Percentiles rank a stretch among this genome's conserved stretches.
Evolutionary conservation across 2,329 filamentous ascomycete species (phyloP).

Genomic region (Dichotomopilus funicola): DNA sequence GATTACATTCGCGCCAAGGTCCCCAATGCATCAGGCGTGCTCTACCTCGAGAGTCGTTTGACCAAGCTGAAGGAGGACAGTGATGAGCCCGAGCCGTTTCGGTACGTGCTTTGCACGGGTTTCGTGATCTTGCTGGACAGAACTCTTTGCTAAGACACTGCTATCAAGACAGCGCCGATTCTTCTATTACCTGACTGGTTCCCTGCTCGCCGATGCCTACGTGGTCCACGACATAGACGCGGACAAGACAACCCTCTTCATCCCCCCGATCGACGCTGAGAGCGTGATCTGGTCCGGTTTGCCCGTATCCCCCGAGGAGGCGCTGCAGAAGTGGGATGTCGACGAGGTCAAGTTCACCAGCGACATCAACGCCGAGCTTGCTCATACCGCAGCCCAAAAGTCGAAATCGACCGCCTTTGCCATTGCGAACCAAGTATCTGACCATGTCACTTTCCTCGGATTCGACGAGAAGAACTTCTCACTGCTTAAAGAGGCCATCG

Average conservation of each 20-base stretch:
- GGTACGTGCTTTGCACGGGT: conserved; percentile 40
- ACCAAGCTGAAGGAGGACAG: conserved; percentile 82
- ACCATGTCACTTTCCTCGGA: conserved; percentile 62
- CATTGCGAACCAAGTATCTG: conserved; percentile 71
- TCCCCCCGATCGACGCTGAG: conserved; percentile 82
- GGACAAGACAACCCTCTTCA: conserved; percentile 75
- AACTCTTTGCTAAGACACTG: background rate
- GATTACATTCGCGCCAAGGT: conserved; percentile 65
- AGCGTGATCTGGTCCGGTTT: conserved; percentile 91
- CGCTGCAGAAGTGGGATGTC: conserved; percentile 69
- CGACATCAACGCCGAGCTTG: conserved; percentile 69
- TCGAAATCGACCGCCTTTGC: conserved; percentile 57
- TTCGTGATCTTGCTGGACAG: background rate
- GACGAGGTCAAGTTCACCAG: conserved; percentile 68
- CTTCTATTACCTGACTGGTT: conserved; percentile 94
- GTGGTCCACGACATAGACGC: conserved; percentile 73
- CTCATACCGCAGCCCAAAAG: conserved; percentile 39
- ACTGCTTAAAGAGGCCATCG: conserved; percentile 56
- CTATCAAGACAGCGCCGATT: conserved; percentile 68
- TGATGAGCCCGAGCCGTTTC: conserved; percentile 74
- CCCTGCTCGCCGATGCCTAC: conserved; percentile 69
- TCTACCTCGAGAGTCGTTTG: conserved; percentile 84
- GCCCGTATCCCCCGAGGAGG: conserved; percentile 70
- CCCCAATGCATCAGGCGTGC: conserved; percentile 59
- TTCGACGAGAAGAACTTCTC: conserved; percentile 59